Evolutionary conservation across 2,329 filamentous ascomycete species (phyloP).

Genomic region (Paecilomyces sp.): DNA sequence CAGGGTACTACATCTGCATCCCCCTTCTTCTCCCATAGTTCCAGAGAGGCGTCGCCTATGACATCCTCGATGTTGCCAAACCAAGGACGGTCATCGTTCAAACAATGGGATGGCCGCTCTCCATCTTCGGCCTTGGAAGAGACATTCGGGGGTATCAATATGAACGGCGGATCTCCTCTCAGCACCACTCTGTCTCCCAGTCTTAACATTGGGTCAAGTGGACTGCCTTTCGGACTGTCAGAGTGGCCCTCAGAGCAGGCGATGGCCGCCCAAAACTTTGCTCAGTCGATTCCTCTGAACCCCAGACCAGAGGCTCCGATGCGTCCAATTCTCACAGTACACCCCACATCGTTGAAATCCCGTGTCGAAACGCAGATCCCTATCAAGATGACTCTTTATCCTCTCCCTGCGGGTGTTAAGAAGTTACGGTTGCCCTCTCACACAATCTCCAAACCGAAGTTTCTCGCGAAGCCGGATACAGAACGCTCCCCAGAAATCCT

Average conservation of each 20-base stretch:
- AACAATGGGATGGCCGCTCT: conserved; percentile 34
- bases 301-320: conserved; percentile 23
- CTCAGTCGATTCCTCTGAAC: conserved; percentile 18
- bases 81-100: conserved; percentile 24
- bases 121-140: conserved; percentile 39
- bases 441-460: conserved; percentile 90
- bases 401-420: conserved; percentile 67
- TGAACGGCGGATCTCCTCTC: conserved; percentile 37
- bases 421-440: conserved; percentile 81
- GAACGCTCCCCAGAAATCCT: conserved; percentile 64
- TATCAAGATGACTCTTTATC: conserved; percentile 70
- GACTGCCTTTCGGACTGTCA: conserved; percentile 31
- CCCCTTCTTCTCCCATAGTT: conserved; percentile 26
- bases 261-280: conserved; percentile 13
- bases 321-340: conserved; percentile 48
- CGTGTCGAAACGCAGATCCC: conserved; percentile 95
- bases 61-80: conserved; percentile 20
- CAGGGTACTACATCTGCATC: conserved; percentile 17
- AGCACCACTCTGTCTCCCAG: conserved; percentile 30
- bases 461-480: conserved; percentile 66
- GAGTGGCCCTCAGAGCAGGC: conserved; percentile 7
- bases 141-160: conserved; percentile 38
- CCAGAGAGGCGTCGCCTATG: conserved; percentile 32
- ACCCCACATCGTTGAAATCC: conserved; percentile 70
- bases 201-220: conserved; percentile 26